Base-by-base conservation (phyloP, 163 green algal species). In the Trebouxia gelatinosa region DNA sequence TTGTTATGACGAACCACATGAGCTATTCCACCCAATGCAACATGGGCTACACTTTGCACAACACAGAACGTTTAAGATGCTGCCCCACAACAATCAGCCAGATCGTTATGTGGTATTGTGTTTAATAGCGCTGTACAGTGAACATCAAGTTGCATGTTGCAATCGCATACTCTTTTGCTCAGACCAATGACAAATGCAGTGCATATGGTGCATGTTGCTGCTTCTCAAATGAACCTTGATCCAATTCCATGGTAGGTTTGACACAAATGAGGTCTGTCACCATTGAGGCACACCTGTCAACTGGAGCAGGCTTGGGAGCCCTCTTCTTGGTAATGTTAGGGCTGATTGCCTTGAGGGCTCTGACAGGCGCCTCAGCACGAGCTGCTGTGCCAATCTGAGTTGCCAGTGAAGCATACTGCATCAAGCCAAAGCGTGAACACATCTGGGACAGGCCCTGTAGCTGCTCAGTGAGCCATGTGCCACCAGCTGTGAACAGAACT, bases 391-490 rank as follows among this genome's bases (percentile, higher is more conserved):
- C 78, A 54, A 92, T 92, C 82, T 90, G 86, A 6, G 80, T 84
- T 38, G 90, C 89, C 46, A 86, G 50, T 21, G 86, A 83, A 5
- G 87, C 88, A 40, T 90, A 93, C 70, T 86, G 82, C 72, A 85
- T 19, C 26, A 29, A 66, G 3, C 2, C 19, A 23, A 19, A 59
- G n/a, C n/a, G n/a, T n/a, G n/a, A n/a, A n/a, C n/a, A n/a, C 48
- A 59, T 59, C 2, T 58, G 13, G 17, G 13, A 3, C 26, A 2
- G 3, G 48, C 48, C 48, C 48, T 59, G 48, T 2, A 19, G 3
- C 48, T 59, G 48, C 48, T 23, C 23, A 2, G 48, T n/a, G n/a
- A n/a, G n/a, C n/a, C n/a, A n/a, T n/a, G n/a, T n/a, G n/a, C n/a
- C n/a, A n/a, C n/a, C n/a, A n/a, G n/a, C n/a, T n/a, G n/a, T n/a